These are phyloP conservation scores for Leccinum griseonigrum DNA, from an alignment of 1,284 basidiomycete genomes.

Conservation along the genomic window DNA sequence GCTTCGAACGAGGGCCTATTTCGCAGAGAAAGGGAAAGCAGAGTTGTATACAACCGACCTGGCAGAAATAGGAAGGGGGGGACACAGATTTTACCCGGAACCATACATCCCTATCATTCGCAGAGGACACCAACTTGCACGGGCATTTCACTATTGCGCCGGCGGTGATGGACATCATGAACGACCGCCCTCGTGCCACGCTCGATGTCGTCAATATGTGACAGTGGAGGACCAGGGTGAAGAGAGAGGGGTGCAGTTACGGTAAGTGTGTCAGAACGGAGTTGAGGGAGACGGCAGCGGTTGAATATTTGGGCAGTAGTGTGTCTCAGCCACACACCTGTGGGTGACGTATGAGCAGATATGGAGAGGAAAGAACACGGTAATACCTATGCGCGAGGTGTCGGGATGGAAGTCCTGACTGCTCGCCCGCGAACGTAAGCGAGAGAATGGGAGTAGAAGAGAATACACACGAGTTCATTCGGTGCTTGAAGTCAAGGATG, in stretches of 20 bases:
- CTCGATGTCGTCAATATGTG: constrained; percentile 61
- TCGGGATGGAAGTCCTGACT: constrained; percentile 58
- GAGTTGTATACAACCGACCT: constrained; percentile 9
- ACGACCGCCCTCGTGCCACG: constrained; percentile 64
- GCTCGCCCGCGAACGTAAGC: constrained; percentile 7
- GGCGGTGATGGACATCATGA: constrained; percentile 60
- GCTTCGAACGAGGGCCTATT: constrained; percentile 17
- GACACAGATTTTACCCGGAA: constrained; percentile 52
- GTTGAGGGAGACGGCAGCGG: constrained; percentile 69
- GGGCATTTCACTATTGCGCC: constrained; percentile 52
- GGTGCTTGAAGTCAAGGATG: constrained; percentile 76
- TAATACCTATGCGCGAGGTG: constrained; percentile 53
- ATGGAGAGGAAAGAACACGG: not conserved
- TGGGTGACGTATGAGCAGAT: constrained; percentile 4
- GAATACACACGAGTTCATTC: constrained; percentile 55
- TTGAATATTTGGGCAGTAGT: constrained; percentile 71
- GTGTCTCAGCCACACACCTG: constrained; percentile 66
- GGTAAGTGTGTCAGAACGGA: constrained; percentile 60
- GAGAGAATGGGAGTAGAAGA: not conserved
- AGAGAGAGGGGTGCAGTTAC: constrained; percentile 40
- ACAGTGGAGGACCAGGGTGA: constrained; percentile 50
- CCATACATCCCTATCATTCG: constrained; percentile 86
- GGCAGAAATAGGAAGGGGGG: not conserved
- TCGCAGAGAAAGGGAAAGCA: constrained; percentile 18
- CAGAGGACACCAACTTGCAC: constrained; percentile 71